Conservation (phyloP, 495 filamentous ascomycete genomes). For the Terfezia claveryi region DNA sequence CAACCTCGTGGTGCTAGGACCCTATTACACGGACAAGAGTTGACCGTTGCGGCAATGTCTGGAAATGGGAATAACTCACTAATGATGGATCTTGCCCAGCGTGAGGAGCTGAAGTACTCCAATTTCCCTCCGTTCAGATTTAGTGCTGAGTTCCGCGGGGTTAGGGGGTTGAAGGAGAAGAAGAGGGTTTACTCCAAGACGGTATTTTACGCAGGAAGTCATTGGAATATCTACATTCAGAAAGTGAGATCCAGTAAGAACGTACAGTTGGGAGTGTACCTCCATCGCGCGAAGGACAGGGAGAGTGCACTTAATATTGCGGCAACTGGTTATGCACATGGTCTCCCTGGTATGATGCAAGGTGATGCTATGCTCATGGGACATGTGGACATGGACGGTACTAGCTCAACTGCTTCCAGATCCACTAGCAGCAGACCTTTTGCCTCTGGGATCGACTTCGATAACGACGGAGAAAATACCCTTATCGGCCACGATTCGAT, state of each 20-base stretch:
- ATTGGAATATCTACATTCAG: conserved; percentile 43
- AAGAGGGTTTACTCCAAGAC: conserved; percentile 38
- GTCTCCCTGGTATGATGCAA: neutral
- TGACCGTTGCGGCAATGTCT: neutral
- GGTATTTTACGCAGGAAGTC: conserved; percentile 38
- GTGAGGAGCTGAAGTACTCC: conserved; percentile 26
- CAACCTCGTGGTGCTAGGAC: neutral
- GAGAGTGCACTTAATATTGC: conserved; percentile 20
- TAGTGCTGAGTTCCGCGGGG: conserved; percentile 35
- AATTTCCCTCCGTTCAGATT: conserved; percentile 38
- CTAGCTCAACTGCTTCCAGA: neutral
- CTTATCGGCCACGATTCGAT: neutral
- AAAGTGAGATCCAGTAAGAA: conserved; percentile 33
- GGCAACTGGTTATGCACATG: neutral
- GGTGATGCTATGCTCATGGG: neutral
- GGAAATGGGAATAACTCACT: neutral
- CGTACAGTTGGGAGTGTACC: conserved; percentile 36
- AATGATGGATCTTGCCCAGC: neutral
- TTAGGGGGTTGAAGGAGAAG: conserved; percentile 34
- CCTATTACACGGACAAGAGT: neutral
- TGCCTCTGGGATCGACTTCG: neutral
- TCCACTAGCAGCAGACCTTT: neutral
- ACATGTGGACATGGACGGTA: neutral
- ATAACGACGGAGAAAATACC: neutral
- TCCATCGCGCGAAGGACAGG: conserved; percentile 37